Evolutionary conservation across 331 rosid species (phyloP).

Genomic region (Quercus tomentella): DNA sequence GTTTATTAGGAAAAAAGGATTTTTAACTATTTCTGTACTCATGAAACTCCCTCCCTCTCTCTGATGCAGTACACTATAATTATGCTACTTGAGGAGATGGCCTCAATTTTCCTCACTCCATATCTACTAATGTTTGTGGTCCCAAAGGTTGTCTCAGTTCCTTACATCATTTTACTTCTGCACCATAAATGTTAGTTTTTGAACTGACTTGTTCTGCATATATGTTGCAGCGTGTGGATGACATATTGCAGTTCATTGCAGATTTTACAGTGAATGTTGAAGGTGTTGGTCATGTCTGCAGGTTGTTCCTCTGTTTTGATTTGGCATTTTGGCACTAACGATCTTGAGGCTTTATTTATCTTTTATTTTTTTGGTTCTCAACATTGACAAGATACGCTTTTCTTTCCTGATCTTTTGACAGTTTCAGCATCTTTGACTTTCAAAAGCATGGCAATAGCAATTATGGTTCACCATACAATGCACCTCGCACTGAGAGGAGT

Average conservation of each 20-base stretch:
- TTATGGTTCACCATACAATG: constrained; percentile 73
- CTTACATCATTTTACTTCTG: background rate
- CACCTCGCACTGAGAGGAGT: constrained; percentile 55
- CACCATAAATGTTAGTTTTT: constrained; percentile 3
- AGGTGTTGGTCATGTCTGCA: constrained; percentile 99
- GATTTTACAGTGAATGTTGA: constrained; percentile 81
- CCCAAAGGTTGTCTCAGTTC: constrained; percentile 61
- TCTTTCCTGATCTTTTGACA: constrained; percentile 31
- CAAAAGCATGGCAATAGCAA: constrained; percentile 74
- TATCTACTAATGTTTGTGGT: constrained; percentile 75
- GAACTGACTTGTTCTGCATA: constrained; percentile 15
- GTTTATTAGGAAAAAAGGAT: background rate
- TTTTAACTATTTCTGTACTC: constrained; percentile 17
- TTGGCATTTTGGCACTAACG: background rate
- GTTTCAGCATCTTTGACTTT: constrained; percentile 81
- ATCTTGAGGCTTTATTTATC: background rate
- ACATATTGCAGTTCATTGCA: constrained; percentile 76
- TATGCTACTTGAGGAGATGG: constrained; percentile 99
- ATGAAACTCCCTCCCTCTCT: constrained; percentile 15
- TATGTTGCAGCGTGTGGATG: constrained; percentile 80
- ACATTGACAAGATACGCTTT: constrained; percentile 5
- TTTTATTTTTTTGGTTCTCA: background rate
- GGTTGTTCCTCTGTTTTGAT: constrained; percentile 40
- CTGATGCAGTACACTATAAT: constrained; percentile 81
- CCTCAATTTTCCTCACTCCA: constrained; percentile 96